Percentiles rank a stretch among this genome's conserved stretches.
Conservation (phyloP, 2,329 filamentous ascomycete genomes). For the Trichoderma asperellum region DNA sequence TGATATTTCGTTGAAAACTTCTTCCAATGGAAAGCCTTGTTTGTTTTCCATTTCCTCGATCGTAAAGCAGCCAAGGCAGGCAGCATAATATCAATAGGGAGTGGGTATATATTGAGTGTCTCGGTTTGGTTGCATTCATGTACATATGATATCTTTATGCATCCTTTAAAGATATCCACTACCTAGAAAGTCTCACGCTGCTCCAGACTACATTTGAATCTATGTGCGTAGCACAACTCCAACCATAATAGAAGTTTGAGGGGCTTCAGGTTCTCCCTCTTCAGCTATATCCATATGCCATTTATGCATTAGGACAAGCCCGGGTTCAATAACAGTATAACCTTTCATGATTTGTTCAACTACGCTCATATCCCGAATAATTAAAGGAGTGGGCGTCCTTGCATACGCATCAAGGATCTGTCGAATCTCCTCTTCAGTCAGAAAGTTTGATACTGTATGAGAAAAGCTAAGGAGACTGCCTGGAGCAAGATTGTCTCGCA, state of each 20-base stretch:
- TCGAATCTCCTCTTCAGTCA: background rate
- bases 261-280: constrained; percentile 14
- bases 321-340: background rate
- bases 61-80: background rate
- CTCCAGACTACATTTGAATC: background rate
- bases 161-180: background rate
- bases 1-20: background rate
- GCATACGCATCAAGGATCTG: background rate
- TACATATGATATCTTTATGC: background rate
- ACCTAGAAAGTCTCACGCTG: background rate
- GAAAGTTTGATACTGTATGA: background rate
- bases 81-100: background rate
- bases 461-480: constrained; percentile 10
- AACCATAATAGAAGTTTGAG: background rate
- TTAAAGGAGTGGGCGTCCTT: constrained; percentile 4
- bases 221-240: background rate
- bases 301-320: background rate
- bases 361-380: background rate
- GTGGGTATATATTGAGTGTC: background rate
- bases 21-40: background rate
- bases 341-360: background rate
- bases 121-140: background rate
- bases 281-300: constrained; percentile 23
- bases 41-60: background rate
- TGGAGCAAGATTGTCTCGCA: background rate